These are phyloP conservation scores for Gynochthodes officinalis DNA, from an alignment of 257 asterid species.

Conservation along the genomic window DNA sequence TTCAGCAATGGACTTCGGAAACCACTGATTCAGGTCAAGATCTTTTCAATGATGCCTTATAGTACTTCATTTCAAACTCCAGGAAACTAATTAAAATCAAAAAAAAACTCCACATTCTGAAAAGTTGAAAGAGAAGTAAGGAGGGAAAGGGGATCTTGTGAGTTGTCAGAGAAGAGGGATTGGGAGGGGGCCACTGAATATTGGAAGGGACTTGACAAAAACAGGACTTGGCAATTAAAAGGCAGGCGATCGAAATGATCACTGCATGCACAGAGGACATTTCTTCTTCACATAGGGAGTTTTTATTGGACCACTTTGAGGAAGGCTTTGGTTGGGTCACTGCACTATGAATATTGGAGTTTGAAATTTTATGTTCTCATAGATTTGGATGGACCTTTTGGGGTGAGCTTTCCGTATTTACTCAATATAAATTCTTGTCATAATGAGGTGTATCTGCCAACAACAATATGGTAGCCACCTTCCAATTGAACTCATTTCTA, in stretches of 20 bases:
- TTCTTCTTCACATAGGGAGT: not conserved
- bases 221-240: conserved; percentile 42
- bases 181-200: conserved; percentile 37
- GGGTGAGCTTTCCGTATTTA: not conserved
- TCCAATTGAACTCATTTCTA: conserved; percentile 12
- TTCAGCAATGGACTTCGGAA: conserved; percentile 40
- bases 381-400: not conserved
- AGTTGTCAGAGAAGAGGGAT: conserved; percentile 50
- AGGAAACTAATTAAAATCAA: not conserved
- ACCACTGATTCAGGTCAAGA: conserved; percentile 14
- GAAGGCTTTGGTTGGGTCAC: not conserved
- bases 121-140: not conserved
- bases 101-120: not conserved
- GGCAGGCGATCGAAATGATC: conserved; percentile 2
- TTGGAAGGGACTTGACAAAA: conserved; percentile 58
- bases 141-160: conserved; percentile 69
- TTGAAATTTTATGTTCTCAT: conserved; percentile 9
- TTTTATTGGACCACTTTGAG: conserved; percentile 21
- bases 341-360: conserved; percentile 11
- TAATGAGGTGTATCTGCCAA: conserved; percentile 15
- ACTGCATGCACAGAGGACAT: conserved; percentile 16
- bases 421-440: conserved; percentile 18
- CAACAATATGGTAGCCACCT: conserved; percentile 10
- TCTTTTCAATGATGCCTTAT: not conserved
- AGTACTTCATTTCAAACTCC: not conserved